phyloP scores from a whole-genome alignment of 2,329 filamentous ascomycete species.

The Incumbomyces lentus region DNA sequence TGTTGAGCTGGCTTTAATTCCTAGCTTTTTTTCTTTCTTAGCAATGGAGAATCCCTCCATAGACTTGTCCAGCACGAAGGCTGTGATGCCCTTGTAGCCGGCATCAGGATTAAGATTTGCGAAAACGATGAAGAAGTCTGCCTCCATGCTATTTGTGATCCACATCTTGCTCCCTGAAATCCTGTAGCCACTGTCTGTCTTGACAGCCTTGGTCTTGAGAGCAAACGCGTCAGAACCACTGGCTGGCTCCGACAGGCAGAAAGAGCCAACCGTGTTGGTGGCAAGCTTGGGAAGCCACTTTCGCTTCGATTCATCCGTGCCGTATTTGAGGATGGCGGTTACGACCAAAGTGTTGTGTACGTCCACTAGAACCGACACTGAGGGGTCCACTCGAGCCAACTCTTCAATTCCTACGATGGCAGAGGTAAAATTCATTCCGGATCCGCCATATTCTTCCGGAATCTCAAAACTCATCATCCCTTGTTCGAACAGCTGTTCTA shows the following conservation, averaged over 20 bases:
- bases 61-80: constrained; percentile 87
- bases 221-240: constrained; percentile 96
- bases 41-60: constrained; percentile 85
- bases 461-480: constrained; percentile 97
- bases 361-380: constrained; percentile 88
- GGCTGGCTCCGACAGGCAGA: constrained; percentile 84
- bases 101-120: constrained; percentile 86
- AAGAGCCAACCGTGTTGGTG: constrained; percentile 79
- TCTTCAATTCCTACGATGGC: constrained; percentile 97
- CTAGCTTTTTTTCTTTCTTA: constrained; percentile 99
- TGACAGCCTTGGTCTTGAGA: constrained; percentile 77
- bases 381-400: constrained; percentile 84
- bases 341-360: constrained; percentile 98
- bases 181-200: constrained; percentile 68
- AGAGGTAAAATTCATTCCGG: constrained; percentile 97
- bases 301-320: constrained; percentile 64
- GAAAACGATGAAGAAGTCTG: constrained; percentile 93
- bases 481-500: constrained; percentile 94
- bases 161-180: constrained; percentile 97
- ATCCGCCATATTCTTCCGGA: constrained; percentile 89
- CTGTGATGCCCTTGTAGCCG: constrained; percentile 94
- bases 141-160: constrained; percentile 97
- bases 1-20: constrained; percentile 89
- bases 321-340: constrained; percentile 81
- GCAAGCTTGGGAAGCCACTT: constrained; percentile 84